Evolutionary conservation across 148 eudicot genomes (phyloP).

Genomic region (Fallopia convolvulus): DNA sequence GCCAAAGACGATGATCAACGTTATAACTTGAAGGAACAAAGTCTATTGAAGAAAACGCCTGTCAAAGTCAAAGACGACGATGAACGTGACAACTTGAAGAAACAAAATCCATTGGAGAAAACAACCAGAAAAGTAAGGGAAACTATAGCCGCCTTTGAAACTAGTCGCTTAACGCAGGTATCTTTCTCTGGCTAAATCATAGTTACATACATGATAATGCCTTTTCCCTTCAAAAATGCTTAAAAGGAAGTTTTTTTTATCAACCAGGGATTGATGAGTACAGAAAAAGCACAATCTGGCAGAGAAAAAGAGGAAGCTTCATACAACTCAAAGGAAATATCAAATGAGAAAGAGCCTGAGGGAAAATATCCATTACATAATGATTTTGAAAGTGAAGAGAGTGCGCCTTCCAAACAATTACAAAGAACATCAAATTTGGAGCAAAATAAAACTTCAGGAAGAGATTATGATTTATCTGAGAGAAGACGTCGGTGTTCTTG

Average conservation of each 20-base stretch:
- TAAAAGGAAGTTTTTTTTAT: conserved; percentile 13
- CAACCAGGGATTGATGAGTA: conserved; percentile 44
- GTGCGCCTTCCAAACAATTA: conserved; percentile 19
- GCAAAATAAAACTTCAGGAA: conserved; percentile 24
- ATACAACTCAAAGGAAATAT: conserved; percentile 10
- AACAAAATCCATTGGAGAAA: background rate
- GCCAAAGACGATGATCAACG: background rate
- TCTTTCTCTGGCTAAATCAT: conserved; percentile 15
- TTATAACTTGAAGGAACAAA: background rate
- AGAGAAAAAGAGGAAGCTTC: conserved; percentile 10
- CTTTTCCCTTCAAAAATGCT: conserved; percentile 8
- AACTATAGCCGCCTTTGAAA: conserved; percentile 67
- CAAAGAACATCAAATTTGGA: conserved; percentile 16
- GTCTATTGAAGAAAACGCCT: background rate
- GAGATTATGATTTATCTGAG: conserved; percentile 14
- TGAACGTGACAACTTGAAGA: conserved; percentile 20
- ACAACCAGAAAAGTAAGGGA: conserved; percentile 56
- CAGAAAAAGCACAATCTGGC: conserved; percentile 23
- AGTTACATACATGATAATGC: background rate
- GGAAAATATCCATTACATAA: background rate
- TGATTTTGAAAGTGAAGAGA: background rate
- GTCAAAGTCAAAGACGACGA: conserved; percentile 14
- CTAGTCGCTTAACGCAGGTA: conserved; percentile 51
- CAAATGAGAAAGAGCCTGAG: background rate
- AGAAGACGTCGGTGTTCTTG: conserved; percentile 15